Percentiles rank a stretch among this genome's conserved stretches.
These are phyloP conservation scores for Colletotrichum navitas DNA, from an alignment of 2,329 filamentous ascomycete genomes.

Conservation along the genomic window DNA sequence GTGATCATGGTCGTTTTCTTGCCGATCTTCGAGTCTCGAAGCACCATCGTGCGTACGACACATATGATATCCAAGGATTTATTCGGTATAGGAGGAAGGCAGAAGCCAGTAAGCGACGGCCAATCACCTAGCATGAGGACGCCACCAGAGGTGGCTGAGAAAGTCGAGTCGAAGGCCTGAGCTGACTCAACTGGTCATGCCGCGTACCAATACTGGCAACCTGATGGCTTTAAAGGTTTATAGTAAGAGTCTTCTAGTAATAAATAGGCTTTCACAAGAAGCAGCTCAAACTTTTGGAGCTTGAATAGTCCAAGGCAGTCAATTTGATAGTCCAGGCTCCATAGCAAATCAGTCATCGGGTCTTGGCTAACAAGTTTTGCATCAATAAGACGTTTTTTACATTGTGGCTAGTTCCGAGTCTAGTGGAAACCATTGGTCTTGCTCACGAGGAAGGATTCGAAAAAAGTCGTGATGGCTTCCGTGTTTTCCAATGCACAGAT, in stretches of 20 bases:
- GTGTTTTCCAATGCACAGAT: background rate
- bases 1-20: slow-evolving; percentile 41
- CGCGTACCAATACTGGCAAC: no score
- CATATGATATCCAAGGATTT: slow-evolving; percentile 40
- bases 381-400: background rate
- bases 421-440: background rate
- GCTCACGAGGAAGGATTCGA: background rate
- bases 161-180: slow-evolving; percentile 14
- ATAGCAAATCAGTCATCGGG: background rate
- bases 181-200: background rate
- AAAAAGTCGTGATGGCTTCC: background rate
- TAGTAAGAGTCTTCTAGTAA: background rate
- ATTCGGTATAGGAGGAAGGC: slow-evolving; percentile 14
- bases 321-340: background rate
- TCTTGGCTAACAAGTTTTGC: background rate
- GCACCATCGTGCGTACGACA: slow-evolving; percentile 34
- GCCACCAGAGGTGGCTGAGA: slow-evolving; percentile 32
- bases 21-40: slow-evolving; percentile 40
- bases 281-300: background rate
- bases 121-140: slow-evolving; percentile 19
- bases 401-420: background rate
- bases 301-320: background rate
- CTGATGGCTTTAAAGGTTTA: background rate
- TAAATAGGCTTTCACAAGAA: background rate
- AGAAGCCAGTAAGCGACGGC: slow-evolving; percentile 16